phyloP scores from a whole-genome alignment of 169 alveolate genomes.

The Theileria annulata region DNA sequence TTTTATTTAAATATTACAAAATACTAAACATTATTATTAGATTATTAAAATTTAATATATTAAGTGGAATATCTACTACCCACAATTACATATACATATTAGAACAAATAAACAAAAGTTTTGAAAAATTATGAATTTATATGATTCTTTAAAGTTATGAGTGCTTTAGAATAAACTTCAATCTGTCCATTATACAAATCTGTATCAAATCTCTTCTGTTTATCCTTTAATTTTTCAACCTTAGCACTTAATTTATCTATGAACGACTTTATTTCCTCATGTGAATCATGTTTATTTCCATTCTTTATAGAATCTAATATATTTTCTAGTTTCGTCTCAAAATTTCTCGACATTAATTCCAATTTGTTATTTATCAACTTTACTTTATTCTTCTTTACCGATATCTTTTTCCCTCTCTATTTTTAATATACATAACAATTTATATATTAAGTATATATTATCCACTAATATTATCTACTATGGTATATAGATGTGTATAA shows the following conservation, averaged over 20 bases:
- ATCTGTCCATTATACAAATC: slow-evolving; percentile 37
- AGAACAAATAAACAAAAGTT: no score
- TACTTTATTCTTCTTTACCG: slow-evolving; percentile 4
- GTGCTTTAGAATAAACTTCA: slow-evolving; percentile 31
- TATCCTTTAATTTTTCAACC: slow-evolving; percentile 14
- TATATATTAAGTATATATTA: not conserved
- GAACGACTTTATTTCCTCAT: slow-evolving; percentile 14
- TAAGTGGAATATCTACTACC: slow-evolving; percentile 4
- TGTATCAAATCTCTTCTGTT: slow-evolving; percentile 26
- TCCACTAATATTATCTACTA: not conserved
- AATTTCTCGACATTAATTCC: not conserved
- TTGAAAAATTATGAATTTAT: not conserved
- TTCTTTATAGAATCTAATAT: slow-evolving; percentile 1
- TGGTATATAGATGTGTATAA: not conserved
- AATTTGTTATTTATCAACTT: not conserved
- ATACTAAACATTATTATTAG: not conserved
- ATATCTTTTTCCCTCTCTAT: slow-evolving; percentile 15
- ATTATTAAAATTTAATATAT: not conserved
- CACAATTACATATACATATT: not conserved
- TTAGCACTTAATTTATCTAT: slow-evolving; percentile 16
- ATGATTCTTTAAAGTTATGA: not conserved
- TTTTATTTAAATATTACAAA: not conserved
- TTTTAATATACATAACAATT: not conserved
- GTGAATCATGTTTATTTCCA: not conserved
- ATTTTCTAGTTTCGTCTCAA: not conserved